Evolutionary conservation across 257 asterid genomes (phyloP).

Genomic region (Solanum stenotomum): DNA sequence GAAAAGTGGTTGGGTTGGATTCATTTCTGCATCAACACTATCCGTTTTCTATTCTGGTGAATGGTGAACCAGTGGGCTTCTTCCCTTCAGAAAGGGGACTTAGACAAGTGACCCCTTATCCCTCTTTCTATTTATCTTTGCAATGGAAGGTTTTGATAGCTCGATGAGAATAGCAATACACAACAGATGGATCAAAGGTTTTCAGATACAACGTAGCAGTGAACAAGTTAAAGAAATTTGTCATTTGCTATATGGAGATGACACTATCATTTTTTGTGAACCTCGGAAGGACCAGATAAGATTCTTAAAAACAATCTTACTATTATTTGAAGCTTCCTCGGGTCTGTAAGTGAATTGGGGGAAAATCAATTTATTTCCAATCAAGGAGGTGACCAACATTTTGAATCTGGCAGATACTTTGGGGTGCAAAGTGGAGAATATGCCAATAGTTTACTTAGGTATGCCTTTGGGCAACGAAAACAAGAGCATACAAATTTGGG

Average conservation of each 20-base stretch:
- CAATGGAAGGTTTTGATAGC: background rate
- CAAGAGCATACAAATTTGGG: background rate
- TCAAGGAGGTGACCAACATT: background rate
- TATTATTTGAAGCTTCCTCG: background rate
- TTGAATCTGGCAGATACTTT: background rate
- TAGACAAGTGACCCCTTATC: background rate
- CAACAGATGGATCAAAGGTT: background rate
- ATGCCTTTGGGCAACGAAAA: background rate
- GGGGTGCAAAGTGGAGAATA: background rate
- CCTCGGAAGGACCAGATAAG: background rate
- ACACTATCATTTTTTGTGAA: background rate
- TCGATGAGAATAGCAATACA: background rate
- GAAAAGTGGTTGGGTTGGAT: background rate
- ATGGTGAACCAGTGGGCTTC: background rate
- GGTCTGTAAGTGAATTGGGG: background rate
- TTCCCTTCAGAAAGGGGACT: background rate
- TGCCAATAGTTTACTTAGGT: background rate
- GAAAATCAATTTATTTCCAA: background rate
- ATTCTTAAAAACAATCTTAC: background rate
- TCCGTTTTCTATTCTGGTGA: background rate
- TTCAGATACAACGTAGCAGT: background rate
- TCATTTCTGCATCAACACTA: background rate
- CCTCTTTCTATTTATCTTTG: background rate
- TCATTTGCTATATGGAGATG: no score
- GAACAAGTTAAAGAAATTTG: background rate